Evolutionary conservation across 208 protist genomes (phyloP), one percentile per base, ranked within the genome.

Genomic region (Crithidia fasciculata): DNA sequence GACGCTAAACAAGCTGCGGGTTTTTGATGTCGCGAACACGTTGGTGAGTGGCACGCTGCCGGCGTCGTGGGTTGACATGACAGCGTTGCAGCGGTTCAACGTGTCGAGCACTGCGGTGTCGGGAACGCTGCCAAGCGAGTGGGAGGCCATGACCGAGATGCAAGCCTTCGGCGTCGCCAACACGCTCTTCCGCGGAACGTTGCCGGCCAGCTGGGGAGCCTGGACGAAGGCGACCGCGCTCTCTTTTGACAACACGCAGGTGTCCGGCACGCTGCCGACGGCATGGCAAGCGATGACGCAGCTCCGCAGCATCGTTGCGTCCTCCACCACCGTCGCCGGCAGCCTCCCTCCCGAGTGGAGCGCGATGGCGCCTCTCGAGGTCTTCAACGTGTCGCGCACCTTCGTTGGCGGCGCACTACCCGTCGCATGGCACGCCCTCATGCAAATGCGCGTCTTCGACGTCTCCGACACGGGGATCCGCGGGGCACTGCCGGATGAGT

Each of bases 261-360:
- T 64, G 3, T 52, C 6, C 41, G 59, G 59, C 13, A 64, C 39
- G 16, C 5, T 64, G n/a, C 59, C 59, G 15, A 5, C 15, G 39
- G 28, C 28, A 28, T 28, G 70, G 70, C 28, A 6, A 0, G 18
- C 41, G 18, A n/a, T 75, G 44, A 59, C 50, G 6, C 2, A 28
- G 8, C 41, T 75, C 3, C 4, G n/a, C 7, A 43, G 13, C 5
- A 8, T 67, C 47, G 44, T 60, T 44, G 18, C 61, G 8, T n/a
- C 39, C 5, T 39, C n/a, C 15, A 43, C 70, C 13, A 10, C 2
- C 9, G 19, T 75, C 0, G 16, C 28, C 6, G 70, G 70, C 40
- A 47, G 60, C 8, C 43, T 75, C 40, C 70, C 70, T 0, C 0
- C 53, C 0, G 28, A 44, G 45, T 76, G 71, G 71, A 49, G 43